phyloP scores from a whole-genome alignment of 2,329 filamentous ascomycete species.

The Pyrenophora graminea region DNA sequence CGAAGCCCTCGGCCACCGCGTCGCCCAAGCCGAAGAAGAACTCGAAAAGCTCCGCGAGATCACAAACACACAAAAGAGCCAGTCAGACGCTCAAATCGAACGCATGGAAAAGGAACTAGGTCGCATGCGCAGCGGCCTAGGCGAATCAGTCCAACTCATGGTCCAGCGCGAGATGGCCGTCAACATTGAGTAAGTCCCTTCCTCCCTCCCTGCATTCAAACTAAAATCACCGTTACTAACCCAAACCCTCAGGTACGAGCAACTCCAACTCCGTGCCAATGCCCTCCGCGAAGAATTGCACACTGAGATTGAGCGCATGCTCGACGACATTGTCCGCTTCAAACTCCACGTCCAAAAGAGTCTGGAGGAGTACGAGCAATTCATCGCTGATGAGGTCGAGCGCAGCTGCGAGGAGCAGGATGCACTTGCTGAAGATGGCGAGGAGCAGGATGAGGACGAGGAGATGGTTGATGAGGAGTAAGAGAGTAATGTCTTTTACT shows the following conservation, averaged over 20 bases:
- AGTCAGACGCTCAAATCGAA: constrained; percentile 91
- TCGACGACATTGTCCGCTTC: constrained; percentile 98
- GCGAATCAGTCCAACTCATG: constrained; percentile 86
- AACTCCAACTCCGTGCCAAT: constrained; percentile 82
- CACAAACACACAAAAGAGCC: constrained; percentile 83
- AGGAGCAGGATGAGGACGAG: constrained; percentile 2
- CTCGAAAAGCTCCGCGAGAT: constrained; percentile 91
- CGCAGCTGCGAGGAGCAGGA: constrained; percentile 58
- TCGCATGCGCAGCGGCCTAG: constrained; percentile 82
- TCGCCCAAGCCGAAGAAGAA: constrained; percentile 86
- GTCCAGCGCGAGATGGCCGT: constrained; percentile 96
- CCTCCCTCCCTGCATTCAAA: neutral
- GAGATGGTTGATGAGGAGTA: constrained; percentile 6
- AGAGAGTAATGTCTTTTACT: neutral
- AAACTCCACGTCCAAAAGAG: constrained; percentile 95
- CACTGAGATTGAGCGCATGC: constrained; percentile 91
- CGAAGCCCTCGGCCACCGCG: constrained; percentile 85
- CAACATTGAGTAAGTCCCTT: constrained; percentile 77
- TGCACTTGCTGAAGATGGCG: constrained; percentile 32
- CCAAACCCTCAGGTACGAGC: constrained; percentile 73
- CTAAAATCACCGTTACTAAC: constrained; percentile 7
- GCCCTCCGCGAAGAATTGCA: constrained; percentile 94
- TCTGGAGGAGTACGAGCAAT: constrained; percentile 90
- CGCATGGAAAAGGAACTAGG: constrained; percentile 99
- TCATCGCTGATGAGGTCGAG: constrained; percentile 92